phyloP scores from a whole-genome alignment of 2,329 filamentous ascomycete species.

The Dactylellina leptospora region DNA sequence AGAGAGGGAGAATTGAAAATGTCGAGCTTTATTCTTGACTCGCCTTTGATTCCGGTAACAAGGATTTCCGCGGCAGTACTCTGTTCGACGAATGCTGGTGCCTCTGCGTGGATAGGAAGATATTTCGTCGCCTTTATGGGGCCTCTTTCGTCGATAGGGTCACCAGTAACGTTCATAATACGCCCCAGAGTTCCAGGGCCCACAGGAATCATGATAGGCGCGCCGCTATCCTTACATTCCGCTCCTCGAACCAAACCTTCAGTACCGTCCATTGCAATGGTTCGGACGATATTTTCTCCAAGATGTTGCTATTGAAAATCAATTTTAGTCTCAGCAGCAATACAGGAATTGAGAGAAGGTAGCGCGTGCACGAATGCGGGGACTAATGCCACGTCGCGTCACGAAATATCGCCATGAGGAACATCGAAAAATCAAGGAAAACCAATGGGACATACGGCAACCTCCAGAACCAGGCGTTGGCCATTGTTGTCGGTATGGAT shows the following conservation, averaged over 20 bases:
- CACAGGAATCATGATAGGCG: constrained; percentile 95
- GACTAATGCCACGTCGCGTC: no score
- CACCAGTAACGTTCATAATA: constrained; percentile 99
- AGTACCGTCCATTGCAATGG: constrained; percentile 99
- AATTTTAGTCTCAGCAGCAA: constrained; percentile 1
- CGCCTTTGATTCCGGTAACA: constrained; percentile 94
- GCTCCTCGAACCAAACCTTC: constrained; percentile 98
- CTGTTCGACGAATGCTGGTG: constrained; percentile 92
- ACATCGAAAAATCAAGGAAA: constrained; percentile 27
- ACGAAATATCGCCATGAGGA: not conserved
- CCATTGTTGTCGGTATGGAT: constrained; percentile 89
- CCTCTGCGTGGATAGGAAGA: constrained; percentile 91
- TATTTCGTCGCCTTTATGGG: constrained; percentile 93
- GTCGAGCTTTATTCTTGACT: constrained; percentile 15
- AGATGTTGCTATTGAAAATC: constrained; percentile 82
- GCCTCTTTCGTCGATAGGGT: constrained; percentile 99
- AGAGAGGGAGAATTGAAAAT: no score
- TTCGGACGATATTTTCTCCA: constrained; percentile 98
- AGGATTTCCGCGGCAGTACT: constrained; percentile 96
- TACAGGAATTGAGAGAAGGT: no score
- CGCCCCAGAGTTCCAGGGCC: constrained; percentile 91
- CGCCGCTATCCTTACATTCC: constrained; percentile 84
- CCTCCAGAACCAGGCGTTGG: constrained; percentile 94
- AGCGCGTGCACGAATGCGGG: no score
- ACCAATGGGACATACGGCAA: constrained; percentile 74